These are phyloP conservation scores for Quaeritorhiza haematococci DNA, from an alignment of 371 early-diverging fungal species.

Conservation along the genomic window DNA sequence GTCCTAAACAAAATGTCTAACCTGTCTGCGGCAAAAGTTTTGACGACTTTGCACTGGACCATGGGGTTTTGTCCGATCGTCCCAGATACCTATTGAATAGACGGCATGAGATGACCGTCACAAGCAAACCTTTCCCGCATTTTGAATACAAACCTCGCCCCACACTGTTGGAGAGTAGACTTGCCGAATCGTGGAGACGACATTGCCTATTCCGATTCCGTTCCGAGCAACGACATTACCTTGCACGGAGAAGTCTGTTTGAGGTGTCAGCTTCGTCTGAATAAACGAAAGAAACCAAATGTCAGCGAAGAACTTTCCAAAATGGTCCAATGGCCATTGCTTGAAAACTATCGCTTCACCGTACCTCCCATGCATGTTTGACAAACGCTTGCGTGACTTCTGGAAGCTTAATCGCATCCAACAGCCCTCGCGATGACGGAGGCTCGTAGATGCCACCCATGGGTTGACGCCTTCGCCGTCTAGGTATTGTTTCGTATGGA, in stretches of 20 bases:
- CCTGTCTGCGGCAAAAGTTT: slow-evolving; percentile 63
- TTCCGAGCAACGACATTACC: slow-evolving; percentile 67
- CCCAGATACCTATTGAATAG: slow-evolving; percentile 43
- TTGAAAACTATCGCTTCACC: neutral
- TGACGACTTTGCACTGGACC: slow-evolving; percentile 59
- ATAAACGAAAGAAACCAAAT: slow-evolving; percentile 1
- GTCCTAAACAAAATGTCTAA: slow-evolving; percentile 6
- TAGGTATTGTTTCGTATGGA: slow-evolving; percentile 15
- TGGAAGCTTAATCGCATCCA: slow-evolving; percentile 40
- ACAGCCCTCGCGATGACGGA: slow-evolving; percentile 41
- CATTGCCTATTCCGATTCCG: slow-evolving; percentile 73
- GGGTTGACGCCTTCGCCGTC: slow-evolving; percentile 1
- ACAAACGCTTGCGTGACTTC: slow-evolving; percentile 69
- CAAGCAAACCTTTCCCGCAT: slow-evolving; percentile 1
- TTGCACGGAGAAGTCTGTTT: slow-evolving; percentile 57
- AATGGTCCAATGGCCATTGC: neutral
- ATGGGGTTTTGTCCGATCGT: slow-evolving; percentile 56
- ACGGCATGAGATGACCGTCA: neutral
- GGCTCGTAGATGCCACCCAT: slow-evolving; percentile 27
- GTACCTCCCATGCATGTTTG: slow-evolving; percentile 80
- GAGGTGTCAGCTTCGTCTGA: slow-evolving; percentile 65
- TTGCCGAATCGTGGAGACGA: slow-evolving; percentile 69
- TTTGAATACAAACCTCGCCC: slow-evolving; percentile 51
- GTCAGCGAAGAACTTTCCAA: neutral
- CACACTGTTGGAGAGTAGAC: slow-evolving; percentile 64